Base-by-base conservation (phyloP, 2,329 filamentous ascomycete genomes). In the Aureobasidium sp. region DNA sequence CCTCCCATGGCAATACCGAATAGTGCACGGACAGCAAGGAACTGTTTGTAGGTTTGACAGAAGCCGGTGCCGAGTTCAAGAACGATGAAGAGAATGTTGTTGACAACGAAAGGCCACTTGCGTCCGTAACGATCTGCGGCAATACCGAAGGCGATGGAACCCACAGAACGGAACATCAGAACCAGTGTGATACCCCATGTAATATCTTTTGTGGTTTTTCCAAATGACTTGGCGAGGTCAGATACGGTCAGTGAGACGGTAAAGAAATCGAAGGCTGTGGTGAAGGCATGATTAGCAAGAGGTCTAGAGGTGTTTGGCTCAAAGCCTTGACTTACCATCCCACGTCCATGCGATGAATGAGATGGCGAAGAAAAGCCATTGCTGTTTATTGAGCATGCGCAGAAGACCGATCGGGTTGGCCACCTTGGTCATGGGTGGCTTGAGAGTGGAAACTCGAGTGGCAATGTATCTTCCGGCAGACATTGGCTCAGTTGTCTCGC, bases 311-410 rank as follows among this genome's bases (percentile, higher is more conserved):
- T 8, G 2, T 15, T 29, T 37, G 34, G 17, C 13, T 27, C 27
- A 15, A 4, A 7, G 12, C 7, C 44, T 29, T 47, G 26, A n/a
- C 44, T 15, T n/a, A 47, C 44, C 50, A 26, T 76, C 73, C 73
- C 74, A 75, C 9, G 59, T 62, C 62, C 64, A 65, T 29, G 64
- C 64, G 44, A 59, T 55, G 27, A 65, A 65, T 7, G 62, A 55
- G 24, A 64, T 43, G 10, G 74, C 67, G 70, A 83, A 83, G 70
- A 83, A 82, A n/a, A 82, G 73, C 81, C 81, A 83, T 74, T 83
- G 80, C 47, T 82, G 78, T 20, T 68, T 68, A 62, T 81, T 82
- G 12, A 83, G 73, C 43, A 82, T 68, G 20, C 72, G 67, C 20
- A 84, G 70, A 0, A 81, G 73, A 9, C 73, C 71, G 65, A 82